Base-by-base conservation (phyloP, 129 eudicot species). In the Heracleum sosnowskyi region DNA sequence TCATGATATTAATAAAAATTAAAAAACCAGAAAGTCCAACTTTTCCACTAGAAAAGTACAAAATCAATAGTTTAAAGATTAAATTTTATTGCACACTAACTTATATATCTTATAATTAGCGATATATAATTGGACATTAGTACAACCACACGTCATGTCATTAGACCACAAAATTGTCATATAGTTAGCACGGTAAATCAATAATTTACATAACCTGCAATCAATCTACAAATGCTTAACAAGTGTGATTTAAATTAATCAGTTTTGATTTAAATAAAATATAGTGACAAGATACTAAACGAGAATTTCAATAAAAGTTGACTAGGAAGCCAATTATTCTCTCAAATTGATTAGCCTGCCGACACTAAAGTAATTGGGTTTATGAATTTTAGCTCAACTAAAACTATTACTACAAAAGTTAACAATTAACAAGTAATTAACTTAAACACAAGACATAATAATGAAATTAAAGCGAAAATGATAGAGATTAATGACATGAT, bases 161-260 rank as follows among this genome's bases (percentile, higher is more conserved):
- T n/a, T 60, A 60, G 68, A 60, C 68, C 68, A 26, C 68, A 60
- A 60, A 60, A 26, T 60, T 60, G 68, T 60, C 68, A n/a, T n/a
- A 60, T 60, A 60, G 64, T n/a, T n/a, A 55, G 68, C 33, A n/a
- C 26, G 29, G 33, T n/a, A n/a, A 55, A 60, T 24, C 68, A 60
- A 60, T 60, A 22, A 60, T 60, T 60, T 60, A 60, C 16, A 60
- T 0, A 60, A n/a, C 2, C 22, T 8, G 66, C 15, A 57, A 9
- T 26, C 33, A 57, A 57, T 2, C n/a, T 3, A 10, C 66, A 57
- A n/a, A 57, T 57, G 66, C 31, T 57, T 57, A n/a, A 24, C 33
- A 57, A n/a, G 66, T n/a, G 66, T 57, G 33, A n/a, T 55, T 22
- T 24, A 57, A 57, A 57, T 24, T 6, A n/a, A 57, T 55, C 64